Conservation (phyloP, 495 filamentous ascomycete species). For the Penicillium chermesinum region DNA sequence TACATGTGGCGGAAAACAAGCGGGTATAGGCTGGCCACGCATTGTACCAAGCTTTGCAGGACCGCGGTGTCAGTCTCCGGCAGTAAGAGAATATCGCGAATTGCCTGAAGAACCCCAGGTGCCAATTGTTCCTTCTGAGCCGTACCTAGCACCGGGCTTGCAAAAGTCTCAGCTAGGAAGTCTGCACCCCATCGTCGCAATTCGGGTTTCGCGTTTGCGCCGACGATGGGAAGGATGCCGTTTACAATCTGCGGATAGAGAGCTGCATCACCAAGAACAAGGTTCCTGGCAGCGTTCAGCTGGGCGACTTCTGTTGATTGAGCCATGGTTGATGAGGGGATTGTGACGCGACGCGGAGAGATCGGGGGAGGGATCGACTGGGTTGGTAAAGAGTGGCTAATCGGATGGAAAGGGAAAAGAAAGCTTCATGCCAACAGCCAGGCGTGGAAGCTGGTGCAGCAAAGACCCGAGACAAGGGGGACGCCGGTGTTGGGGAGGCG, state of each 20-base stretch:
- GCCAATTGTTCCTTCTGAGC: constrained; percentile 73
- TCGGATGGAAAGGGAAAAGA: constrained; percentile 6
- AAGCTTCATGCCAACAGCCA: constrained; percentile 8
- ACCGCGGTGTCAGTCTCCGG: constrained; percentile 66
- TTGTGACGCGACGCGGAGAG: no score
- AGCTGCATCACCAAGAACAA: constrained; percentile 74
- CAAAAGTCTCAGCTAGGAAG: constrained; percentile 93
- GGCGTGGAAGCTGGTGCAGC: constrained; percentile 4
- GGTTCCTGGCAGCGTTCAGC: constrained; percentile 78
- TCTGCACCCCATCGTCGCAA: constrained; percentile 93
- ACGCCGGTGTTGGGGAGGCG: neutral
- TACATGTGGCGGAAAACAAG: constrained; percentile 91
- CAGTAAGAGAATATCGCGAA: constrained; percentile 68
- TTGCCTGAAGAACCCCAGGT: constrained; percentile 63
- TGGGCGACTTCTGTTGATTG: constrained; percentile 61
- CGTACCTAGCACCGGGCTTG: constrained; percentile 68
- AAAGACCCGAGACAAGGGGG: neutral
- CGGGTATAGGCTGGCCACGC: constrained; percentile 85
- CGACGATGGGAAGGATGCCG: constrained; percentile 84
- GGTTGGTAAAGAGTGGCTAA: constrained; percentile 5
- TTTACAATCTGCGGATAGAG: constrained; percentile 88
- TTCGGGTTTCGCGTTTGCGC: constrained; percentile 65
- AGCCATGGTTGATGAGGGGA: constrained; percentile 33
- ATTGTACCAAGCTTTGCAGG: constrained; percentile 76
- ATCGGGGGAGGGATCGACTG: neutral